phyloP scores from a whole-genome alignment of 805 yeast genomes.

The Sugiyamaella valdiviana region DNA sequence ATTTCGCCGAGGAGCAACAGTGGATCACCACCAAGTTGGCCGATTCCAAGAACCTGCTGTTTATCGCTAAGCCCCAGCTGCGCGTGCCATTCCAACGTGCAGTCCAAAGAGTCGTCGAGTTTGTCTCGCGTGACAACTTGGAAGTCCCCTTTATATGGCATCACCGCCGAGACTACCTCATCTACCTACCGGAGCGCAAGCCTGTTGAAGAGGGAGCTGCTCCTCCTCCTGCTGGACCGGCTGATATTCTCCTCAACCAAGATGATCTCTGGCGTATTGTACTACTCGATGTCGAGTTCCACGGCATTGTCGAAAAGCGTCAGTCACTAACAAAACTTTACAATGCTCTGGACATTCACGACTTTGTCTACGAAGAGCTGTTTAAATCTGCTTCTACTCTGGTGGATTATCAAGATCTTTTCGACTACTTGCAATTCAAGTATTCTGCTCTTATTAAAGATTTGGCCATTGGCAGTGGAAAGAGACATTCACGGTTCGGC shows the following conservation, averaged over 20 bases:
- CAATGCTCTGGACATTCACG: constrained; percentile 47
- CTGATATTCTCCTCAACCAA: constrained; percentile 39
- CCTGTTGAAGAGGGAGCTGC: background rate
- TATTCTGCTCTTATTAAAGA: constrained; percentile 57
- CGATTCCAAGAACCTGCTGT: constrained; percentile 46
- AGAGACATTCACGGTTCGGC: constrained; percentile 36
- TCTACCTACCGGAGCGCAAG: constrained; percentile 45
- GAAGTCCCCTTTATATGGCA: constrained; percentile 96
- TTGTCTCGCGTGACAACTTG: constrained; percentile 69
- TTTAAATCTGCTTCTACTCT: constrained; percentile 53
- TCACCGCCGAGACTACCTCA: constrained; percentile 84
- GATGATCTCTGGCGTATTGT: constrained; percentile 92
- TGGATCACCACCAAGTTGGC: constrained; percentile 73
- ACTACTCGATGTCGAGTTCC: constrained; percentile 81
- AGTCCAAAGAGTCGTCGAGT: constrained; percentile 59
- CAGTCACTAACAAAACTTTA: constrained; percentile 45
- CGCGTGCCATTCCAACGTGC: constrained; percentile 49
- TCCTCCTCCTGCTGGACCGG: constrained; percentile 13
- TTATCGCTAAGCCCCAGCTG: constrained; percentile 34
- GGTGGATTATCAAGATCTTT: constrained; percentile 79
- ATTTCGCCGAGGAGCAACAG: constrained; percentile 61
- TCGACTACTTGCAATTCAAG: constrained; percentile 72
- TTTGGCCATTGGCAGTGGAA: constrained; percentile 26
- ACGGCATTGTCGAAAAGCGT: constrained; percentile 72
- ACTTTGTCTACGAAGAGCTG: constrained; percentile 51